A percentile compares a stretch with the other conserved stretches of the same genome.
Evolutionary conservation across 148 eudicot species (phyloP).

Genomic region (Amaranthus cruentus): DNA sequence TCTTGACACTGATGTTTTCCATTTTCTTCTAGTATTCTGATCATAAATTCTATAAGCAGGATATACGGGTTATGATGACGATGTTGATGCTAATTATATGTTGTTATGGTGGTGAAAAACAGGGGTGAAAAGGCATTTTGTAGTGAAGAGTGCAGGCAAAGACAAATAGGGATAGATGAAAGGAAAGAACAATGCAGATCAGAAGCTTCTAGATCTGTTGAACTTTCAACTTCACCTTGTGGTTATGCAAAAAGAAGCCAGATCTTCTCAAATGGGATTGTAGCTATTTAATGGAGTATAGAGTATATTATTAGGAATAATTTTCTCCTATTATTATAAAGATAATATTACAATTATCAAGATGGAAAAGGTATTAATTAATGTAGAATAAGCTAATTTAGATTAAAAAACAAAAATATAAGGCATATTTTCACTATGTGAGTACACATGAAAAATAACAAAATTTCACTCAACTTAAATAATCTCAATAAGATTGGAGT

Average conservation of each 20-base stretch:
- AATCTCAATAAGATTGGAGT: background rate
- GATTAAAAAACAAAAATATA: background rate
- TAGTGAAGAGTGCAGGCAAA: slow-evolving; percentile 73
- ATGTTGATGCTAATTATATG: no score
- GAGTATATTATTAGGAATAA: background rate
- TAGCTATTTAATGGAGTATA: slow-evolving; percentile 32
- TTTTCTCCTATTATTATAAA: background rate
- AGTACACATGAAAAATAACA: background rate
- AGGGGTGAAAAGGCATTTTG: slow-evolving; percentile 95
- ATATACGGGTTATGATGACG: no score
- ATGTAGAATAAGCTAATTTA: slow-evolving; percentile 3
- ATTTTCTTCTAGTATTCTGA: no score
- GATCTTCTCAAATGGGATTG: slow-evolving; percentile 49
- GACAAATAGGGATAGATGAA: slow-evolving; percentile 59
- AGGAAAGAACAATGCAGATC: slow-evolving; percentile 46
- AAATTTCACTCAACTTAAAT: slow-evolving; percentile 21
- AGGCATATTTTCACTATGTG: background rate
- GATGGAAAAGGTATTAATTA: background rate
- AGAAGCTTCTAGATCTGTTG: slow-evolving; percentile 40
- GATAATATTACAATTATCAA: background rate
- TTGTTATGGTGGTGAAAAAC: slow-evolving; percentile 7
- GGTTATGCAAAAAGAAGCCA: slow-evolving; percentile 20
- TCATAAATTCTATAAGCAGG: no score
- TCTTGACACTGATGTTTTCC: no score
- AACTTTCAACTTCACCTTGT: slow-evolving; percentile 43